Evolutionary conservation across 2,329 filamentous ascomycete species (phyloP), one percentile per base, ranked within the genome.

Genomic region (Botrytis deweyae): DNA sequence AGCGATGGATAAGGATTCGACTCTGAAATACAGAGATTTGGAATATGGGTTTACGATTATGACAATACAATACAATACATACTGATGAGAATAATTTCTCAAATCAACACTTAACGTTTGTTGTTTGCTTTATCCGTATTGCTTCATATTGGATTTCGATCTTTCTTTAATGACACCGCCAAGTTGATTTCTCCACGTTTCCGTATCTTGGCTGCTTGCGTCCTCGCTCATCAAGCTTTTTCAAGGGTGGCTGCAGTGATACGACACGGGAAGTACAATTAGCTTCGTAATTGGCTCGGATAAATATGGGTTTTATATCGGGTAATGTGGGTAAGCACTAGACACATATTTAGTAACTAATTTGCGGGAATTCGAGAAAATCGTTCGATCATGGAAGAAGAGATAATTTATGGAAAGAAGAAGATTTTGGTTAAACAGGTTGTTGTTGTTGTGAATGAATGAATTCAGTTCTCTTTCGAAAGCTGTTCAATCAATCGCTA

Each of bases 141-240:
- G 65, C 33, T 55, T 29, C 46, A 55, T 67, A 8, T 29, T 40
- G 4, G 16, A 29, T 62, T 40, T 22, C 7, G 9, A 36, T 66
- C 6, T 14, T 66, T 66, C 29, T 46, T 36, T 14, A 46, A 18
- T 38, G 22, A 52, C 64, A 52, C 65, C 14, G 46, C 65, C 46
- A 67, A 55, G 65, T 67, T 55, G 33, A 29, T 55, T 49, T 66
- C 65, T 55, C 65, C 65, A 38, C 46, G 65, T 67, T 66, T 67
- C 65, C 46, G 49, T 58, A 58, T 58, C 66, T 58, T 42, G 49
- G 36, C 66, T 38, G 33, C 46, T 64, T 64, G 38, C n/a, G 4
- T 33, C 8, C 38, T 64, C 10, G 16, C 4, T 42, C n/a, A 29
- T 62, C 36, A 66, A 66, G 44, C 64, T 67, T 52, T 38, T 52